Evolutionary conservation across 148 eudicot species (phyloP), one percentile per base, ranked within the genome.

Genomic region (Cornus controversa): DNA sequence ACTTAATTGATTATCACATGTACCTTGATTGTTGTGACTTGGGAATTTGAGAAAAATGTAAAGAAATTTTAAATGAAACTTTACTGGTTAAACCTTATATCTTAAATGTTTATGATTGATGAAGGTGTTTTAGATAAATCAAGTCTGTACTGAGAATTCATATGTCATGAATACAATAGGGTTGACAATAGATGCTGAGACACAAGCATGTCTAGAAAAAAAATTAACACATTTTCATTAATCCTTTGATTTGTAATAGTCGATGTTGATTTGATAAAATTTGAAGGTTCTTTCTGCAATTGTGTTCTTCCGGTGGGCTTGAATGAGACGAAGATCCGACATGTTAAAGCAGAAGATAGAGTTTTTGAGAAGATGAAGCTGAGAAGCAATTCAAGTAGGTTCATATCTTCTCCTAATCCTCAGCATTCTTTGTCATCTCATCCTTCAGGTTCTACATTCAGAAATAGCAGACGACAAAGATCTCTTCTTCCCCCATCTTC

Each of bases 291-390:
- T 50, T 79, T 93, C 18, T 93, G 97, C 88, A 91, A 91, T 69
- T 93, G 97, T 67, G 97, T 93, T 70, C 97, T 94, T 62, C 98
- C 98, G 5, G 89, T 90, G 31, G 90, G 89, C n/a, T 84, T 94
- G 89, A 88, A 90, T 62, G 93, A 94, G 79, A 82, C 92, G 3
- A 94, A 92, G 80, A 92, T 93, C 27, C 81, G 88, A 50, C 94
- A 89, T 25, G 75, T 92, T 16, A 88, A 82, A 80, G 64, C 83
- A 26, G 94, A 87, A 73, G 85, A 80, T 62, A 82, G 67, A 77
- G 68, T 29, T 53, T 72, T 67, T 2, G 90, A 92, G 28, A 90
- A 89, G 82, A 91, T 89, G 71, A 92, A 88, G 86, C 83, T 89
- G 64, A 90, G 91, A 84, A 90, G 91, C 81, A 89, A 82, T 53